Conservation (phyloP, 164 flowering plant genomes). For the Macadamia integrifolia region DNA sequence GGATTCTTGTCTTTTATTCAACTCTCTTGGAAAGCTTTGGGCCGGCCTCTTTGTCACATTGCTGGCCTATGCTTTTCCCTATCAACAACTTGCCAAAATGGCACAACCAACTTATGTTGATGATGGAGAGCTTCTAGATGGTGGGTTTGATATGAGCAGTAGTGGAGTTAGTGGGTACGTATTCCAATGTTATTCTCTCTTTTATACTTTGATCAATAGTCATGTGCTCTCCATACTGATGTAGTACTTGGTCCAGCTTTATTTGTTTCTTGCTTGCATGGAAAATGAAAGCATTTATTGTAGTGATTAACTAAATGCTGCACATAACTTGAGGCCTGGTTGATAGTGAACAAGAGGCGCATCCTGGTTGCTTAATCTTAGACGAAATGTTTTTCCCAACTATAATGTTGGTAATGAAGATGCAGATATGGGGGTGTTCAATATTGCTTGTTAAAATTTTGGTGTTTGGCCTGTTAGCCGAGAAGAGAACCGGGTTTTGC, state of each 20-base stretch:
- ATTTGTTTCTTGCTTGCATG: not conserved
- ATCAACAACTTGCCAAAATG: constrained; percentile 70
- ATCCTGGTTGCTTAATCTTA: not conserved
- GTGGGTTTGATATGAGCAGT: constrained; percentile 92
- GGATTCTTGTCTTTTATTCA: constrained; percentile 61
- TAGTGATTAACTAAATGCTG: not conserved
- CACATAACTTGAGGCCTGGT: not conserved
- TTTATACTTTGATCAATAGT: not conserved
- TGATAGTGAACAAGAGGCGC: not conserved
- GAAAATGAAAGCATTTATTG: not conserved
- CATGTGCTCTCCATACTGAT: not conserved
- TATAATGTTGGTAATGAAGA: too few species aligned
- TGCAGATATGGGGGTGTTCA: too few species aligned
- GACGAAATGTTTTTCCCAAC: not conserved
- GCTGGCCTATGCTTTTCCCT: constrained; percentile 54
- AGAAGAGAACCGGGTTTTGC: too few species aligned
- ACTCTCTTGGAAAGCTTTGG: constrained; percentile 76
- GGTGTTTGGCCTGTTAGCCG: too few species aligned
- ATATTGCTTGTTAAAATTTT: too few species aligned
- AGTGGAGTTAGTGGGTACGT: constrained; percentile 83
- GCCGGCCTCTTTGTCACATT: constrained; percentile 62
- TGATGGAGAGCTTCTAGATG: constrained; percentile 85
- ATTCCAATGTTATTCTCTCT: not conserved
- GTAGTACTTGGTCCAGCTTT: not conserved
- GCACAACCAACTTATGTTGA: constrained; percentile 63